Evolutionary conservation across 768 basidiomycete genomes (phyloP), one percentile per base, ranked within the genome.

Genomic region (Suillus decipiens): DNA sequence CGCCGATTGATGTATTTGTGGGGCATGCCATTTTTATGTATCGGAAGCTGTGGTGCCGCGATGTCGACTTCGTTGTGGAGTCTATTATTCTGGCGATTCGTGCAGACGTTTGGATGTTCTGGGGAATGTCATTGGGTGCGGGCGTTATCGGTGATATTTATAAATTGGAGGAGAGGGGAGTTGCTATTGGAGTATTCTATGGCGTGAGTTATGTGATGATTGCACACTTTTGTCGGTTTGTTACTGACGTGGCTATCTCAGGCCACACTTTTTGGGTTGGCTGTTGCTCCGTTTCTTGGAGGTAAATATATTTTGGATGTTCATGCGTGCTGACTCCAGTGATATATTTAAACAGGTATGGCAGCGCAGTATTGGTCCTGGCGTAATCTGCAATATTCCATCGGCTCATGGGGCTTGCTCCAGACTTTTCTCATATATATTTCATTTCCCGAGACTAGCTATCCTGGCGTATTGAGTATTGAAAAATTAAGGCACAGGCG

Each of bases 101-200:
- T 90, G 0, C 90, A 92, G 70, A 85, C 86, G 0, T 78, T 88
- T 43, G 90, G 90, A 19, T 79, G 85, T 6, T 82, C 86, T 6
- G 82, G 83, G 85, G 79, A 3, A 69, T 79, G 70, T 82, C 81
- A n/a, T 79, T 83, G 60, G 90, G 82, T 19, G 80, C 81, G 0
- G 89, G 82, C 1, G 82, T 85, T 5, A 59, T 65, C 3, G 42
- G 42, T 42, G 42, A 42, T 17, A 42, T 42, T 3, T 42, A 42
- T 42, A 42, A 42, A 42, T 42, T 42, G 42, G 42, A 42, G 5
- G 42, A 42, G 42, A 42, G 42, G 17, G 42, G 42, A 0, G 9
- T 17, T 42, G 42, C 19, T 19, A 42, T 42, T 19, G 42, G 42
- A 3, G 17, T 42, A 19, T 42, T 19, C 19, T 19, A 19, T 42